Conservation (phyloP, 176 grass and related monocot genomes). For the Eremochloa ophiuroides region DNA sequence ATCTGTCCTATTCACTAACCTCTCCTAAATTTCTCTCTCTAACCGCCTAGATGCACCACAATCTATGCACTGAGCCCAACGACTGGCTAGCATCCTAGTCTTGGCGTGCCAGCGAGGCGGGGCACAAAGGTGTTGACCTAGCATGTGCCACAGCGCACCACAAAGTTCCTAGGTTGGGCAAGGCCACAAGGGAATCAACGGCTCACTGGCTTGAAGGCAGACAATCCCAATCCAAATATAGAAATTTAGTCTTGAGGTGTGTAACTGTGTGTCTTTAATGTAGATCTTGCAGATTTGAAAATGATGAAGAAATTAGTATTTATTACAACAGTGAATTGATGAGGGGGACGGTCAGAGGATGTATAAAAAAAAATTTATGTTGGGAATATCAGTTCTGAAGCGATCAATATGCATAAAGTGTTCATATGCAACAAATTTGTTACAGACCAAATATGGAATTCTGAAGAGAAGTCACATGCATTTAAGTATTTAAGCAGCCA, state of each 20-base stretch:
- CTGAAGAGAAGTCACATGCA: neutral
- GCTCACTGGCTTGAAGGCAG: neutral
- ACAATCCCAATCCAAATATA: neutral
- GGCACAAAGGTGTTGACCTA: too few species aligned
- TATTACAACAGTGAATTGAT: neutral
- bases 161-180: neutral
- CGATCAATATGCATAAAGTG: neutral
- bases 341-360: neutral
- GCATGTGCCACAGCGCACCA: neutral
- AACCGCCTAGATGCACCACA: neutral
- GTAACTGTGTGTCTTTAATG: neutral
- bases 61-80: neutral
- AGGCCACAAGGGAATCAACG: neutral
- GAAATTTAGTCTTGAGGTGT: neutral
- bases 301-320: neutral
- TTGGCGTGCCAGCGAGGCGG: neutral
- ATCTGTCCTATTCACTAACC: neutral
- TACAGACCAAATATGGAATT: neutral
- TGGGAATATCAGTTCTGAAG: neutral
- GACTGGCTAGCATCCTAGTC: neutral
- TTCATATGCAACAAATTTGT: conserved; percentile 14
- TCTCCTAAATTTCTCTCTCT: neutral
- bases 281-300: neutral
- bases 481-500: neutral
- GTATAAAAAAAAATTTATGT: neutral